These are phyloP conservation scores for Cocos nucifera DNA, from an alignment of 176 grass and related monocot genomes.

Conservation along the genomic window DNA sequence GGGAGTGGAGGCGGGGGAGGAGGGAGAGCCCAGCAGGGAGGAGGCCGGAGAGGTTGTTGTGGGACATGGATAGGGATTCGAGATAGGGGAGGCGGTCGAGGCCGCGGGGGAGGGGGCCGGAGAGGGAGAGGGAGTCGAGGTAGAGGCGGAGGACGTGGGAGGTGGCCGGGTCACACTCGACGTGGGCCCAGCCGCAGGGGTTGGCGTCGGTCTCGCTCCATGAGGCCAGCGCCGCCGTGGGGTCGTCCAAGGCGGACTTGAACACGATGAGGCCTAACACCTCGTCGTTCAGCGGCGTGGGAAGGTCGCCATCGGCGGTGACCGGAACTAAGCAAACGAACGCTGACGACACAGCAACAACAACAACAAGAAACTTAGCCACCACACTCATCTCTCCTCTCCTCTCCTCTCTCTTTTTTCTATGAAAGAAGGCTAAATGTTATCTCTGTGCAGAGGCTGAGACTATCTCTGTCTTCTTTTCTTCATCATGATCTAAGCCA, in stretches of 20 bases:
- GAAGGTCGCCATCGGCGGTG: slow-evolving; percentile 8
- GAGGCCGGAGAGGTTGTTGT: slow-evolving; percentile 74
- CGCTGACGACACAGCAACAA: slow-evolving; percentile 3
- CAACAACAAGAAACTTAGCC: neutral
- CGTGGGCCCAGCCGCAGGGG: slow-evolving; percentile 65
- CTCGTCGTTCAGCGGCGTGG: slow-evolving; percentile 80
- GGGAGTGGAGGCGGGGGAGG: slow-evolving; percentile 39
- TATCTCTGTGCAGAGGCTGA: neutral
- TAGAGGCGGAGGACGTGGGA: slow-evolving; percentile 60
- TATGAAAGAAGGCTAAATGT: neutral
- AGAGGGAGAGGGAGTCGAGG: slow-evolving; percentile 58
- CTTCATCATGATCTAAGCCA: neutral
- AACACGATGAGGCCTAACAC: slow-evolving; percentile 77
- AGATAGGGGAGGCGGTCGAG: slow-evolving; percentile 70
- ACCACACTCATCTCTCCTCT: neutral
- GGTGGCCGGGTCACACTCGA: slow-evolving; percentile 75
- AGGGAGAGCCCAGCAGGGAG: slow-evolving; percentile 62
- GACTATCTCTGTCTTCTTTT: too few species aligned
- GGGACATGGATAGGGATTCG: slow-evolving; percentile 46
- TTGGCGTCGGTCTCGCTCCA: slow-evolving; percentile 75
- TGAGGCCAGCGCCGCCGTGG: slow-evolving; percentile 39
- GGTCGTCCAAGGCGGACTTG: slow-evolving; percentile 48
- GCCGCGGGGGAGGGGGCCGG: slow-evolving; percentile 52
- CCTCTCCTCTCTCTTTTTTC: slow-evolving; percentile 10
- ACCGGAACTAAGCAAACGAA: neutral